A percentile compares a stretch with the other conserved stretches of the same genome.
These are phyloP conservation scores for Kwoniella shandongensis DNA, from an alignment of 768 basidiomycete genomes.

Conservation along the genomic window DNA sequence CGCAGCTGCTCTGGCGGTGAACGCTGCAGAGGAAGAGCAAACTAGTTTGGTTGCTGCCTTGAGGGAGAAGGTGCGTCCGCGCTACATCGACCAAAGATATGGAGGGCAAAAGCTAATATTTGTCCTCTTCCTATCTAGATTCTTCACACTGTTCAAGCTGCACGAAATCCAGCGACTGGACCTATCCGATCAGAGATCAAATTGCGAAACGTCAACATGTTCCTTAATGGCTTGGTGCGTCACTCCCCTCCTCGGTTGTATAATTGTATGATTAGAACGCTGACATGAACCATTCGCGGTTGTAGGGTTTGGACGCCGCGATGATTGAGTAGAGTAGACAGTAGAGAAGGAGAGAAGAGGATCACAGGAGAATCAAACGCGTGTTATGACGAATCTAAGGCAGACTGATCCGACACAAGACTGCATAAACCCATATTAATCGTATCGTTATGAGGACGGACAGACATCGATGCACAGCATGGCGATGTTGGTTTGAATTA, in stretches of 20 bases:
- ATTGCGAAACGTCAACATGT: constrained; percentile 86
- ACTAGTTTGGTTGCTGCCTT: constrained; percentile 78
- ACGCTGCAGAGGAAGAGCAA: constrained; percentile 77
- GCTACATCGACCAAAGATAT: background rate
- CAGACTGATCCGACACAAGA: no score
- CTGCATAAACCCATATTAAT: no score
- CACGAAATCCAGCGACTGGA: constrained; percentile 69
- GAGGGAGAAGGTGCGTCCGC: constrained; percentile 78
- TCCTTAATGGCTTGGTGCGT: constrained; percentile 55
- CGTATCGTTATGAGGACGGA: no score
- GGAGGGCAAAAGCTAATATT: no score
- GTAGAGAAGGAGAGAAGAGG: background rate
- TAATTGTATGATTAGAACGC: background rate
- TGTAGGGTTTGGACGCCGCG: constrained; percentile 30
- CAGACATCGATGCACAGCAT: no score
- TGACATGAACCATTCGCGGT: background rate
- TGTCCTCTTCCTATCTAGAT: no score
- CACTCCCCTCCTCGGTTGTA: background rate
- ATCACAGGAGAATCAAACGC: no score
- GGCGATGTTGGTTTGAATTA: no score
- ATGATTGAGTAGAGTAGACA: constrained; percentile 21
- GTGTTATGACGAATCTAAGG: no score
- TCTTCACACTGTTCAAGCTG: constrained; percentile 79
- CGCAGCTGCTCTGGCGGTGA: constrained; percentile 66
- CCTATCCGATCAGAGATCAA: constrained; percentile 70